phyloP scores from a whole-genome alignment of 1,139 yeast species.

The Yarrowia galli region DNA sequence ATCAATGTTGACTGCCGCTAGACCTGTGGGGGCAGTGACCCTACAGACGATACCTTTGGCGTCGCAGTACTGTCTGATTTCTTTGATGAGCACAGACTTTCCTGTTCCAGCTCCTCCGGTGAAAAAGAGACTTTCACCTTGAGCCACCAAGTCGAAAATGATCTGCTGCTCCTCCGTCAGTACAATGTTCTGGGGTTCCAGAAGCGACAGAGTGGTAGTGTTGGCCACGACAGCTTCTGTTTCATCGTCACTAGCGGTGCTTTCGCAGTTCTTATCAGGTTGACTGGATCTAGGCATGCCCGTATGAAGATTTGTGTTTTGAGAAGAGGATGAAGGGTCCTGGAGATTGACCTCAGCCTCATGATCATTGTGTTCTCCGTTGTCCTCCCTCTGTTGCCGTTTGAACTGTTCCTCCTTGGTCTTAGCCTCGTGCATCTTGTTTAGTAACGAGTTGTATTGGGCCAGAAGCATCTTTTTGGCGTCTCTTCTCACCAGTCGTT shows the following conservation, averaged over 20 bases:
- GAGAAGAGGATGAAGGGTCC: background rate
- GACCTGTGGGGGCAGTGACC: slow-evolving; percentile 88
- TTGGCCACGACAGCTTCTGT: background rate
- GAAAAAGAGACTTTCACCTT: slow-evolving; percentile 41
- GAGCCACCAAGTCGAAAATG: slow-evolving; percentile 17
- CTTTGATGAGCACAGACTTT: slow-evolving; percentile 44
- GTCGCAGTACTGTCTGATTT: background rate
- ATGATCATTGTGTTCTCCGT: background rate
- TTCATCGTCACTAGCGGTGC: background rate
- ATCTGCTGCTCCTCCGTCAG: slow-evolving; percentile 34
- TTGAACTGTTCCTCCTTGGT: too few relatives aligned
- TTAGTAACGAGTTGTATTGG: background rate
- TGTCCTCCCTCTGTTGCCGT: background rate
- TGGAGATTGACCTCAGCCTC: background rate
- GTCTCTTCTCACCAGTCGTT: slow-evolving; percentile 7
- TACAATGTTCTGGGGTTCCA: slow-evolving; percentile 6
- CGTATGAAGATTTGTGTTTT: background rate
- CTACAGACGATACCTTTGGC: slow-evolving; percentile 58
- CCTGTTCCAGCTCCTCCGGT: slow-evolving; percentile 50
- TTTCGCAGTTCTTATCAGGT: background rate
- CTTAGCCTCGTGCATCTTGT: background rate
- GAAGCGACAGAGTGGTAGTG: slow-evolving; percentile 21
- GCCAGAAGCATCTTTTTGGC: slow-evolving; percentile 5
- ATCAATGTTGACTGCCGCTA: slow-evolving; percentile 87
- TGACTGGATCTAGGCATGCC: background rate